Conservation (phyloP, 1,139 yeast genomes). For the Candida tetrigidarum region DNA sequence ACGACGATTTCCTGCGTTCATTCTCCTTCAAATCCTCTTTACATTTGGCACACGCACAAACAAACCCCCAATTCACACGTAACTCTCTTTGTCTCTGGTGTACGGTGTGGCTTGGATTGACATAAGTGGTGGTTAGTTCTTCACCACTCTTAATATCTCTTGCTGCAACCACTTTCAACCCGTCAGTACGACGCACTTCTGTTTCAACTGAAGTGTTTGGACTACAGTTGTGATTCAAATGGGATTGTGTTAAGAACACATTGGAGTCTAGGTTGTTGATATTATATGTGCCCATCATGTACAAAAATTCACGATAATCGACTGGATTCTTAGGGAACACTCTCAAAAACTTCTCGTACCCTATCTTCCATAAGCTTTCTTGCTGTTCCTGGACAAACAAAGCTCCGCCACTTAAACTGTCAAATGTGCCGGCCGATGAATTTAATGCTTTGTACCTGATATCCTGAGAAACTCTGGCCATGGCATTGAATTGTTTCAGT, state of each 20-base stretch:
- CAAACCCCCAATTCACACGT: slow-evolving; percentile 82
- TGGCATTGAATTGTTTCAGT: slow-evolving; percentile 53
- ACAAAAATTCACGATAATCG: slow-evolving; percentile 58
- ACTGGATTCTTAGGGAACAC: slow-evolving; percentile 53
- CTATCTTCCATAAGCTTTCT: slow-evolving; percentile 64
- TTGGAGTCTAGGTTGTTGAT: slow-evolving; percentile 73
- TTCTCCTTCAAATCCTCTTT: slow-evolving; percentile 53
- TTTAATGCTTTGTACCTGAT: slow-evolving; percentile 63
- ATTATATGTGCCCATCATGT: slow-evolving; percentile 71
- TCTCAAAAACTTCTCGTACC: slow-evolving; percentile 50
- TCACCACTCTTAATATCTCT: slow-evolving; percentile 65
- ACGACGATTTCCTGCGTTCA: slow-evolving; percentile 43
- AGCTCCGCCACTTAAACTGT: slow-evolving; percentile 52
- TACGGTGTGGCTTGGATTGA: slow-evolving; percentile 66
- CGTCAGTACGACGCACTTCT: slow-evolving; percentile 49
- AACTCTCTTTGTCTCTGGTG: slow-evolving; percentile 68
- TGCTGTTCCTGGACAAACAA: slow-evolving; percentile 57
- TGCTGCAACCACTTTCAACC: slow-evolving; percentile 63
- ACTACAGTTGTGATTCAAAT: slow-evolving; percentile 76
- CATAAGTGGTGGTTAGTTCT: slow-evolving; percentile 72
- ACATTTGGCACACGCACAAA: slow-evolving; percentile 73
- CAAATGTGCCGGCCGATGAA: slow-evolving; percentile 62
- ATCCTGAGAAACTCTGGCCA: slow-evolving; percentile 76
- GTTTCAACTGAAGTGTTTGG: slow-evolving; percentile 67
- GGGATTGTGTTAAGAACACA: slow-evolving; percentile 65